Conservation (phyloP, 345 rosid species). For the Ailanthus altissimus region DNA sequence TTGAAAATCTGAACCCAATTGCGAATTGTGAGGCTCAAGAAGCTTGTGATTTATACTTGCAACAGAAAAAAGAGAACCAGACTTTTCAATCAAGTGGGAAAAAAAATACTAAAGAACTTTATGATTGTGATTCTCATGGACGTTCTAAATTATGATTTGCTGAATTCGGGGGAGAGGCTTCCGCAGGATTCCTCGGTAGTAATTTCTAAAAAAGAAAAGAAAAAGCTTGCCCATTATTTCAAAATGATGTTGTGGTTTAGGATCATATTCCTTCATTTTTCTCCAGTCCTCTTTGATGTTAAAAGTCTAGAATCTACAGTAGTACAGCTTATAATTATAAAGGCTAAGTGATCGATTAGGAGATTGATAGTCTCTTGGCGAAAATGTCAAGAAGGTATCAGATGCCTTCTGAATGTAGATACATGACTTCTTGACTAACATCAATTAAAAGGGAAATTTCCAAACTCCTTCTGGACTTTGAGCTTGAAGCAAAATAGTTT, state of each 20-base stretch:
- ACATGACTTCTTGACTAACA: not conserved
- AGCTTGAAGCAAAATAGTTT: no score
- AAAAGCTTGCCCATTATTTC: constrained; percentile 17
- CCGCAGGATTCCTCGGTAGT: constrained; percentile 20
- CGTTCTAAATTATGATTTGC: not conserved
- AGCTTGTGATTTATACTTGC: constrained; percentile 7
- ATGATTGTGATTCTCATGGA: not conserved
- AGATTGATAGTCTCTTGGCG: not conserved
- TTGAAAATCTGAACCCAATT: not conserved
- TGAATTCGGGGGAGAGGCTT: not conserved
- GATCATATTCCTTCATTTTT: constrained; percentile 34
- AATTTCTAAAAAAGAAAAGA: not conserved
- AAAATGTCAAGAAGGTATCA: constrained; percentile 26
- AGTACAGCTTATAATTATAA: no score
- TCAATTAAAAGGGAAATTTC: not conserved
- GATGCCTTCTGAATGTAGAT: constrained; percentile 19
- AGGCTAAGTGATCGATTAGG: not conserved
- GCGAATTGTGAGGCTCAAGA: not conserved
- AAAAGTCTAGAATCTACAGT: constrained; percentile 7
- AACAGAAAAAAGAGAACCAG: not conserved
- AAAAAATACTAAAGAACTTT: not conserved
- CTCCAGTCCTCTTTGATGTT: not conserved
- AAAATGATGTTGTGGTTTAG: constrained; percentile 30
- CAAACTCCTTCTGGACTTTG: no score
- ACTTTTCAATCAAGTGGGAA: not conserved